Conservation (phyloP, 805 yeast species). For the Kluyveromyces nonfermentans region DNA sequence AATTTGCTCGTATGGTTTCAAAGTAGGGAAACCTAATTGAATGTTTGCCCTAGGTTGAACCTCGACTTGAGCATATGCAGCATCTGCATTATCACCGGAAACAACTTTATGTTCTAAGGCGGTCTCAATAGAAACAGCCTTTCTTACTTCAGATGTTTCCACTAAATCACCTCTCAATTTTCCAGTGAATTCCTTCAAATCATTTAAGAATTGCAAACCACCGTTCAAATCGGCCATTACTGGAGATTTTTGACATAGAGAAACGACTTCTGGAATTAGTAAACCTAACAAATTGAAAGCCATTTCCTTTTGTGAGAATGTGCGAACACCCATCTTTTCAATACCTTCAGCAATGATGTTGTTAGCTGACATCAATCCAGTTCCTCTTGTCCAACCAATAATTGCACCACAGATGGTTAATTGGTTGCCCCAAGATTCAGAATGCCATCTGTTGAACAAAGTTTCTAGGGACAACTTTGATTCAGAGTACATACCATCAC, state of each 20-base stretch:
- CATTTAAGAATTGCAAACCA: slow-evolving; percentile 89
- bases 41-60: slow-evolving; percentile 93
- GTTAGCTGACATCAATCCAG: slow-evolving; percentile 97
- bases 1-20: slow-evolving; percentile 68
- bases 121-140: slow-evolving; percentile 90
- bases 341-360: slow-evolving; percentile 97
- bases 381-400: slow-evolving; percentile 99
- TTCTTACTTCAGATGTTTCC: slow-evolving; percentile 84
- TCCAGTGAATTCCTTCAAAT: slow-evolving; percentile 80
- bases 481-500: slow-evolving; percentile 97
- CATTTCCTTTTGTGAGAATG: slow-evolving; percentile 98
- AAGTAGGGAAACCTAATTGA: slow-evolving; percentile 85
- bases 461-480: slow-evolving; percentile 94
- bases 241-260: slow-evolving; percentile 86
- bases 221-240: slow-evolving; percentile 98
- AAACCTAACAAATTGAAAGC: slow-evolving; percentile 96
- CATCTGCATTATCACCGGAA: slow-evolving; percentile 81
- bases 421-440: slow-evolving; percentile 93
- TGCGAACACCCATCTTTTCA: slow-evolving; percentile 91
- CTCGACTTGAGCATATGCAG: slow-evolving; percentile 65
- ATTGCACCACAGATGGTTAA: slow-evolving; percentile 96
- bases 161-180: slow-evolving; percentile 61
- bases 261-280: slow-evolving; percentile 75
- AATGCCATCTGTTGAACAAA: slow-evolving; percentile 95
- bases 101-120: slow-evolving; percentile 76